phyloP scores from a whole-genome alignment of 768 basidiomycete genomes.

The Brasilioporus rufonigricans region DNA sequence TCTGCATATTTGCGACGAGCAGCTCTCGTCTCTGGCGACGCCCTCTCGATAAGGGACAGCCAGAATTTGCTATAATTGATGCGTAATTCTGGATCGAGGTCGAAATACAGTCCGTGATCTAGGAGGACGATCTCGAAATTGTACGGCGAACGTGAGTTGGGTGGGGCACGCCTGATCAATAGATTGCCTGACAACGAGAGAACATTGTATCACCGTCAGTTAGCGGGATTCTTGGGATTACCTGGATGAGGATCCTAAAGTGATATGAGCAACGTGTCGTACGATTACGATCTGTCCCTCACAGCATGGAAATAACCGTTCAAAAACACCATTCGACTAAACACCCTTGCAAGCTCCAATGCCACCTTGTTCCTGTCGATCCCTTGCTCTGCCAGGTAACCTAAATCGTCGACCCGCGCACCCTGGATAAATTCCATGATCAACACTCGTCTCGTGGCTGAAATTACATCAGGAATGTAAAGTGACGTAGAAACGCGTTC shows the following conservation, averaged over 20 bases:
- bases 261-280: conserved; percentile 14
- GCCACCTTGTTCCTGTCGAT: conserved; percentile 96
- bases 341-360: conserved; percentile 85
- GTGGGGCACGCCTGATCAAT: conserved; percentile 75
- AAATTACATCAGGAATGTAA: conserved; percentile 83
- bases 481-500: conserved; percentile 67
- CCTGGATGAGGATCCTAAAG: conserved; percentile 84
- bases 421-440: conserved; percentile 96
- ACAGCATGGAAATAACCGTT: conserved; percentile 90
- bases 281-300: conserved; percentile 28
- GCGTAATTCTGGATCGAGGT: conserved; percentile 75
- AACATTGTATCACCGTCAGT: conserved; percentile 1
- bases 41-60: conserved; percentile 80
- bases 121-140: conserved; percentile 96
- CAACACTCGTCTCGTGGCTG: conserved; percentile 79
- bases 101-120: conserved; percentile 94
- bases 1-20: conserved; percentile 86
- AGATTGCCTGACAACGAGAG: conserved; percentile 63
- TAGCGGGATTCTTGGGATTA: conserved; percentile 25
- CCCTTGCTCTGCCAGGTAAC: conserved; percentile 72
- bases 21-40: conserved; percentile 58
- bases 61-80: conserved; percentile 87
- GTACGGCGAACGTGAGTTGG: conserved; percentile 69
- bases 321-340: conserved; percentile 92
- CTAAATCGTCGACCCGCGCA: conserved; percentile 82